phyloP scores from a whole-genome alignment of 129 eudicot species.

The Apium graveolens region DNA sequence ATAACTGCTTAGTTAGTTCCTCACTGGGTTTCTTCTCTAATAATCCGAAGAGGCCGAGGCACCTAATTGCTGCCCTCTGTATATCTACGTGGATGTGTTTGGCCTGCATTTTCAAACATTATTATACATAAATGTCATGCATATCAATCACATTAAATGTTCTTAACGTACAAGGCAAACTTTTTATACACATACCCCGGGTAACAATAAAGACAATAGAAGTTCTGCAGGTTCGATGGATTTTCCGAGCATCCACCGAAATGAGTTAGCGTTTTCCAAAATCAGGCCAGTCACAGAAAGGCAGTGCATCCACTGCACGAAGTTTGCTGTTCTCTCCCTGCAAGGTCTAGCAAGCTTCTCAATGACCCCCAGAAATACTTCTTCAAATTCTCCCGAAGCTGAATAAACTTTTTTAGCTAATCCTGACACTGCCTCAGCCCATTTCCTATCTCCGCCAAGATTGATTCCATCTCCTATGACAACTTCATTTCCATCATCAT shows the following conservation, averaged over 20 bases:
- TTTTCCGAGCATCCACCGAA: conserved; percentile 63
- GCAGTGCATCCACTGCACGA: conserved; percentile 89
- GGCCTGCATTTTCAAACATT: conserved; percentile 34
- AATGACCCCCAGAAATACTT: conserved; percentile 48
- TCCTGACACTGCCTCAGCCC: conserved; percentile 81
- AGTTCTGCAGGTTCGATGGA: conserved; percentile 77
- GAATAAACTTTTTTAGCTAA: conserved; percentile 68
- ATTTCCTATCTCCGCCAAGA: conserved; percentile 83
- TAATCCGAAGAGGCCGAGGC: conserved; percentile 93
- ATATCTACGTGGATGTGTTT: conserved; percentile 82
- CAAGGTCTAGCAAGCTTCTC: conserved; percentile 85
- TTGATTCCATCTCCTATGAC: conserved; percentile 90
- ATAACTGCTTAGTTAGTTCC: conserved; percentile 58
- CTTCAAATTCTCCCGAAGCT: conserved; percentile 83
- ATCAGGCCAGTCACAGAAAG: conserved; percentile 76
- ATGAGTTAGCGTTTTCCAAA: conserved; percentile 62
- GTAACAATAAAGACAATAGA: conserved; percentile 66
- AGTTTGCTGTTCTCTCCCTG: conserved; percentile 90
- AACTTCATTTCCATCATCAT: conserved; percentile 53
- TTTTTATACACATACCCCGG: conserved; percentile 49
- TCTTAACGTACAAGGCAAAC: not conserved
- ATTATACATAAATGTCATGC: not conserved
- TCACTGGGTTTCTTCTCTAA: conserved; percentile 62
- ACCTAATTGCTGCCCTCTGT: conserved; percentile 79
- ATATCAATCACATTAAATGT: not conserved